Base-by-base conservation (phyloP, 148 eudicot species). In the Rhododendron molle region DNA sequence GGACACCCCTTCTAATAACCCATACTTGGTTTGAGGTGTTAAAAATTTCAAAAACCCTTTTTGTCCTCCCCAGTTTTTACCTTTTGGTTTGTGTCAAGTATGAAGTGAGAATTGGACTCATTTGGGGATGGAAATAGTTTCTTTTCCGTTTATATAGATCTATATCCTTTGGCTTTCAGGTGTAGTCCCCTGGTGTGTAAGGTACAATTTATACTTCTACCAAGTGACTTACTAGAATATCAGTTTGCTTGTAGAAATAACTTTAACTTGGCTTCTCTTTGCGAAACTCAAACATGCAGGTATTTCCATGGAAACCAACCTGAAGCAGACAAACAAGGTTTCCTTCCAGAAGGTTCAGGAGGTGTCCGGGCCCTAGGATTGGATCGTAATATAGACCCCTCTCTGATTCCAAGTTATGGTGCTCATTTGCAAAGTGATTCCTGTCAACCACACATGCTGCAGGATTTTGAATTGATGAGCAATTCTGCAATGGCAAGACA, bases 261-360 rank as follows among this genome's bases (percentile, higher is more conserved):
- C 13, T 81, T 38, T 40, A 81, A 60, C 34, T 81, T 49, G 79
- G 49, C 16, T 76, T 76, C 34, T 34, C 49, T 52, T 36, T 84
- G 10, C 6, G 5, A 56, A 76, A 40, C 60, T 52, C 8, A 65
- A 44, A 81, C n/a, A 47, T 60, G 84, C 90, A 91, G 90, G 88
- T 86, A 89, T 84, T 40, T 86, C 82, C 88, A 86, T 49, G 91
- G 91, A 77, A 69, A 84, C 81, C 87, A 85, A 2, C 54, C 89
- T 83, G 88, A 87, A 81, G 84, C 83, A 80, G 90, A 91, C 58
- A 85, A 69, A 73, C 85, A 83, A 38, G 85, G 83, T 56, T 91
- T 86, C 82, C 87, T 90, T 56, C 76, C 90, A 44, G 91, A 88
- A 87, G 82, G 90, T 88, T 83, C 89, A 20, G 89, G 81, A 73